These are phyloP conservation scores for Debaryomyces subglobosus DNA, from an alignment of 1,139 yeast species.

Conservation along the genomic window DNA sequence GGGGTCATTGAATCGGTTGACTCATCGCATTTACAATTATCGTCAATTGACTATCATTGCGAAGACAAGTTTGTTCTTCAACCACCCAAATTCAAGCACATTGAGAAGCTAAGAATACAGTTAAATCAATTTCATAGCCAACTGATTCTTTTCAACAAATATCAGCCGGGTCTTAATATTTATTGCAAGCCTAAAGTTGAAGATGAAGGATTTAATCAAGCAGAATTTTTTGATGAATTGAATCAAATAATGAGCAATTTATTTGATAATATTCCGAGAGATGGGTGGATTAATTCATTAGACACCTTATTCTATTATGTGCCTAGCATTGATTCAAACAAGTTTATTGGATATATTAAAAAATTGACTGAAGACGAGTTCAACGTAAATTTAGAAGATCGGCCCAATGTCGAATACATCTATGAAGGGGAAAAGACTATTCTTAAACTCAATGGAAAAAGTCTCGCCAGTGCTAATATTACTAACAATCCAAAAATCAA, in stretches of 20 bases:
- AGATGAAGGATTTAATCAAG: slow-evolving; percentile 16
- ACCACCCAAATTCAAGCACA: slow-evolving; percentile 10
- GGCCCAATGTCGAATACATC: slow-evolving; percentile 18
- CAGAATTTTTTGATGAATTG: slow-evolving; percentile 25
- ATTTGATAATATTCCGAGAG: slow-evolving; percentile 18
- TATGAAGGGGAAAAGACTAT: slow-evolving; percentile 18
- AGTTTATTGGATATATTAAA: slow-evolving; percentile 1
- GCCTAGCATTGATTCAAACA: not conserved
- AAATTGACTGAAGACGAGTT: not conserved
- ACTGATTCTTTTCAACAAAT: slow-evolving; percentile 28
- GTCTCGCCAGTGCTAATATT: slow-evolving; percentile 12
- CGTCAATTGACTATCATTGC: slow-evolving; percentile 15
- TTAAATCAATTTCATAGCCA: slow-evolving; percentile 20
- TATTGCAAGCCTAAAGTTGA: slow-evolving; percentile 28
- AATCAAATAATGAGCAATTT: slow-evolving; percentile 19
- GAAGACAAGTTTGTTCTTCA: slow-evolving; percentile 25
- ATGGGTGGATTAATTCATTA: slow-evolving; percentile 24
- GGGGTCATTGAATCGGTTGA: slow-evolving; percentile 25
- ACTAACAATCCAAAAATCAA: slow-evolving; percentile 13
- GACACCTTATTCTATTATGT: slow-evolving; percentile 25
- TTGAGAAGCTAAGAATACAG: slow-evolving; percentile 30
- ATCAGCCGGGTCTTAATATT: slow-evolving; percentile 26
- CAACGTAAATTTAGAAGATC: slow-evolving; percentile 1
- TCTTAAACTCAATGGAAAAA: slow-evolving; percentile 18
- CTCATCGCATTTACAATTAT: slow-evolving; percentile 17